Conservation (phyloP, 2,329 filamentous ascomycete genomes). For the Hyphodiscus sp. region DNA sequence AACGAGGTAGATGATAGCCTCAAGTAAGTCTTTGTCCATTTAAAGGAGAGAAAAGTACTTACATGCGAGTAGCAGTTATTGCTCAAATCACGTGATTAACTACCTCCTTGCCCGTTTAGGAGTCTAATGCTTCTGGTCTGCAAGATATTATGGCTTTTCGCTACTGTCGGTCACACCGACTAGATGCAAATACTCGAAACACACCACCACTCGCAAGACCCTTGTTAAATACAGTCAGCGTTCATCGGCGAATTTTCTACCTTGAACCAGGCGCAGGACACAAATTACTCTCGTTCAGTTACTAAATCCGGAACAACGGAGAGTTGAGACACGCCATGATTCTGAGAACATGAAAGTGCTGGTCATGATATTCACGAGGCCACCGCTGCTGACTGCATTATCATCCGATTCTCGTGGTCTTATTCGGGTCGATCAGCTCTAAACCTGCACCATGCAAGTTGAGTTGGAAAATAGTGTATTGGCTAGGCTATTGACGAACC, state of each 20-base stretch:
- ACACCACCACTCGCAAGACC: background rate
- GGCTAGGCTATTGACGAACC: conserved; percentile 7
- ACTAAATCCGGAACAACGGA: background rate
- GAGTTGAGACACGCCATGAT: conserved; percentile 8
- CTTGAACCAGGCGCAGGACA: conserved; percentile 7
- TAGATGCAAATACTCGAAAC: background rate
- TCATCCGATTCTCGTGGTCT: conserved; percentile 4
- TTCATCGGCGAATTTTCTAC: background rate
- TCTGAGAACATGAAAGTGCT: conserved; percentile 1
- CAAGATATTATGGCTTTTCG: background rate
- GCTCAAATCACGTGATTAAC: background rate
- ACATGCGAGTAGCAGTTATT: background rate
- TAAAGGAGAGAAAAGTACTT: background rate
- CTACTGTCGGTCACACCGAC: background rate
- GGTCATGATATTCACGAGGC: conserved; percentile 7
- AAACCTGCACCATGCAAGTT: background rate
- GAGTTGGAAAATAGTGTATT: conserved; percentile 18
- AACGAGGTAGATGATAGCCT: background rate
- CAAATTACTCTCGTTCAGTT: background rate
- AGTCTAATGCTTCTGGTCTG: background rate
- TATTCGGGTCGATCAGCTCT: conserved; percentile 15
- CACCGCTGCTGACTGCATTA: conserved; percentile 15
- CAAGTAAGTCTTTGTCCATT: background rate
- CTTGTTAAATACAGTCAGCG: conserved; percentile 23
- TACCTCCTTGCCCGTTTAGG: background rate